These are phyloP conservation scores for Vaccinium darrowii DNA, from an alignment of 148 eudicot genomes.

Conservation along the genomic window DNA sequence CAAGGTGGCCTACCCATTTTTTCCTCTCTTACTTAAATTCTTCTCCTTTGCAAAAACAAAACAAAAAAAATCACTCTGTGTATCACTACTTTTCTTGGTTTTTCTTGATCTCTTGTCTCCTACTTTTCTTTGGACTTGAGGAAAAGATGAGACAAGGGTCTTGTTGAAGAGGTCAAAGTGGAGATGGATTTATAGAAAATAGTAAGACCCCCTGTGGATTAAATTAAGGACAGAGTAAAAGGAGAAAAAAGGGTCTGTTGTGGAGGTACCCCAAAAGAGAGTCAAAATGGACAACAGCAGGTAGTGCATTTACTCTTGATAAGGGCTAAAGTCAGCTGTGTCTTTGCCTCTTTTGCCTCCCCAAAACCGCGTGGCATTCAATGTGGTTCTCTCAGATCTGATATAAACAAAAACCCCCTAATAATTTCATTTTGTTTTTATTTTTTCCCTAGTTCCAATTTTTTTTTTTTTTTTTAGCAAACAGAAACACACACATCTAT, in stretches of 20 bases:
- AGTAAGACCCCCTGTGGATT: conserved; percentile 2
- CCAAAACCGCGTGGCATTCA: conserved; percentile 42
- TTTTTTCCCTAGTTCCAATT: too few relatives aligned
- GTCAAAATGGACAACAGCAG: conserved; percentile 31
- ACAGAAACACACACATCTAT: too few relatives aligned
- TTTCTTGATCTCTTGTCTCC: conserved; percentile 1
- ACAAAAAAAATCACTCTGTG: conserved; percentile 10
- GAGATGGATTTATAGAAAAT: too few relatives aligned
- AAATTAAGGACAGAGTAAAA: conserved; percentile 14
- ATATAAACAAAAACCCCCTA: neutral
- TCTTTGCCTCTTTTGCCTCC: conserved; percentile 20
- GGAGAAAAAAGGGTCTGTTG: neutral
- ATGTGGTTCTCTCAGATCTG: neutral
- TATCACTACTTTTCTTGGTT: neutral
- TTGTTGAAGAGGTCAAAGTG: too few relatives aligned
- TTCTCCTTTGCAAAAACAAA: neutral
- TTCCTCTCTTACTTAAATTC: too few relatives aligned
- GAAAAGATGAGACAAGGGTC: too few relatives aligned
- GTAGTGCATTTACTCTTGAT: conserved; percentile 22
- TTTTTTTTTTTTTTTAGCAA: too few relatives aligned
- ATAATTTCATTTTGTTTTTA: too few relatives aligned
- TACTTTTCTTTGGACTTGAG: too few relatives aligned
- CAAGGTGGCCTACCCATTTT: conserved; percentile 84
- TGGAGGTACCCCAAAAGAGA: neutral
- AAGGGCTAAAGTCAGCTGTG: conserved; percentile 25